Evolutionary conservation across 148 eudicot genomes (phyloP).

Genomic region (Amaranthus cruentus): DNA sequence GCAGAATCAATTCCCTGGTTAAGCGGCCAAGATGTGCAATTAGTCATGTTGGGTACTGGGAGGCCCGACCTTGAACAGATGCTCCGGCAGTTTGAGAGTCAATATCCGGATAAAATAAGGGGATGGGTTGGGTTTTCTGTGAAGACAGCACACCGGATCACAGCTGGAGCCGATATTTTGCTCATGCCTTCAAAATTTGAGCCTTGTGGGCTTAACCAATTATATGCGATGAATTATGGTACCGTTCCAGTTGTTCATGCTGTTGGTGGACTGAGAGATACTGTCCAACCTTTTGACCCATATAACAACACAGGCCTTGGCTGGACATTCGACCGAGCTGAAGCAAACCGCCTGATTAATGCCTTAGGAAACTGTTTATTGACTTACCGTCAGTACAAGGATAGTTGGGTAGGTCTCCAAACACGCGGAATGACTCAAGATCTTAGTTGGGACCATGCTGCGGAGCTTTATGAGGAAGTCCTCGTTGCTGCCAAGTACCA

Average conservation of each 20-base stretch:
- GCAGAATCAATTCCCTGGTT: conserved; percentile 94
- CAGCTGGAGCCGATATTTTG: conserved; percentile 87
- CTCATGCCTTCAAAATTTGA: conserved; percentile 97
- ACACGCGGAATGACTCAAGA: conserved; percentile 77
- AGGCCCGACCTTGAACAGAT: conserved; percentile 75
- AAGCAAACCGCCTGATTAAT: conserved; percentile 46
- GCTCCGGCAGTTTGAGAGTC: conserved; percentile 70
- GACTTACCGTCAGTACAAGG: conserved; percentile 58
- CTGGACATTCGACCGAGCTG: conserved; percentile 84
- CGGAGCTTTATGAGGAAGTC: conserved; percentile 69
- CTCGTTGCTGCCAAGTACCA: conserved; percentile 89
- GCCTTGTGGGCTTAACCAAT: conserved; percentile 96
- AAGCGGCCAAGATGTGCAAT: conserved; percentile 72
- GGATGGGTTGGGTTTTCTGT: conserved; percentile 98
- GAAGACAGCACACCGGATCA: conserved; percentile 78
- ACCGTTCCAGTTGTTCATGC: conserved; percentile 95
- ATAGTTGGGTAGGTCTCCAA: conserved; percentile 84
- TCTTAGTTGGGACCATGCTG: conserved; percentile 87
- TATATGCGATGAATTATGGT: conserved; percentile 91
- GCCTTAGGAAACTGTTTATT: conserved; percentile 76
- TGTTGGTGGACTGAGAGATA: conserved; percentile 93
- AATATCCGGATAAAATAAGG: conserved; percentile 45
- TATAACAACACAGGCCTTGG: conserved; percentile 68
- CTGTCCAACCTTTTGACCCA: conserved; percentile 84
- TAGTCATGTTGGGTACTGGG: conserved; percentile 88